Conservation (phyloP, 2,329 filamentous ascomycete species). For the Botryosphaeria dothidea region DNA sequence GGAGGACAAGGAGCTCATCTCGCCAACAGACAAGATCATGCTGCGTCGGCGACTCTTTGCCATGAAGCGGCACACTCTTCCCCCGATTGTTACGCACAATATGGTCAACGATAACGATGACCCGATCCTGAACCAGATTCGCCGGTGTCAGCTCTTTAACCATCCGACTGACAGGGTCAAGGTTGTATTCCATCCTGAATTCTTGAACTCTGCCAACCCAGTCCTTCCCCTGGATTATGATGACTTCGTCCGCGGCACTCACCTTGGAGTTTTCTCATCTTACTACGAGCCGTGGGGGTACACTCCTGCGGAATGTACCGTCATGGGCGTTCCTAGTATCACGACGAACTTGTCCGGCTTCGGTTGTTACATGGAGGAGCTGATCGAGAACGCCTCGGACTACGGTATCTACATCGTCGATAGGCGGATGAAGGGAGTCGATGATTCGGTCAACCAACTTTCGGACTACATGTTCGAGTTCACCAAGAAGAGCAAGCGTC, state of each 20-base stretch:
- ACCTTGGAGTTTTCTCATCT: slow-evolving; percentile 92
- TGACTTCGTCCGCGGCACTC: slow-evolving; percentile 95
- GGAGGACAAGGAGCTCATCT: slow-evolving; percentile 95
- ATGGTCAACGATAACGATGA: slow-evolving; percentile 95
- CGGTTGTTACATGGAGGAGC: slow-evolving; percentile 98
- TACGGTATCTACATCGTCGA: slow-evolving; percentile 99
- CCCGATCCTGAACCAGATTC: slow-evolving; percentile 92
- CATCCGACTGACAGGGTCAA: slow-evolving; percentile 94
- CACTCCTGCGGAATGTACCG: slow-evolving; percentile 95
- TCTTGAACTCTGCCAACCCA: slow-evolving; percentile 92
- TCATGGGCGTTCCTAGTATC: slow-evolving; percentile 98
- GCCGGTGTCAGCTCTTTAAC: slow-evolving; percentile 96
- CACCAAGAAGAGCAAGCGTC: slow-evolving; percentile 85
- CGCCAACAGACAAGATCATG: slow-evolving; percentile 86
- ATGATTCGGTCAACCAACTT: slow-evolving; percentile 96
- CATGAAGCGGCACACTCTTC: slow-evolving; percentile 89
- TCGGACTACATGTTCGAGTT: slow-evolving; percentile 93
- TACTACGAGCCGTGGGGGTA: slow-evolving; percentile 99
- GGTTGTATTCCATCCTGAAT: slow-evolving; percentile 97
- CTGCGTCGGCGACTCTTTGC: slow-evolving; percentile 89
- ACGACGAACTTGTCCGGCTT: slow-evolving; percentile 98
- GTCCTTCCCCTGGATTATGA: slow-evolving; percentile 96
- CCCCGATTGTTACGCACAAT: slow-evolving; percentile 97
- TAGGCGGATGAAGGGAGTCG: slow-evolving; percentile 89
- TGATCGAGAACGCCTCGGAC: slow-evolving; percentile 96